Base-by-base conservation (phyloP, 495 filamentous ascomycete genomes). In the Penicillium steckii region DNA sequence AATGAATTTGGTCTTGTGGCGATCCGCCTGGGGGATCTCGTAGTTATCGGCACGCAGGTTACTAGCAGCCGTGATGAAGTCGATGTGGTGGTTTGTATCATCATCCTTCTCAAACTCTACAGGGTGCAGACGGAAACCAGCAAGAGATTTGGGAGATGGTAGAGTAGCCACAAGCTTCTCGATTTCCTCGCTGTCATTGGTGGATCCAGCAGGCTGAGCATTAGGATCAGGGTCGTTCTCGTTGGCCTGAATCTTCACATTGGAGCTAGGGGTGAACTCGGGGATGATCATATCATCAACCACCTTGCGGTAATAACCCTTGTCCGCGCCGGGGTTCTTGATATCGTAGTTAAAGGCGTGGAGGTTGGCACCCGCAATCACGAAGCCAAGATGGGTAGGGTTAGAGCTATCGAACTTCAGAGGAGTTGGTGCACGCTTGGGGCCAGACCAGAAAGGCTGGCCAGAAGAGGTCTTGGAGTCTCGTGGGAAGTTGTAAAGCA, bases 101-200 rank as follows among this genome's bases (percentile, higher is more conserved):
- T 99, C 94, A 61, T 99, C 95, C 78, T 99, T 99, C 76, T 99
- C 95, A 60, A 99, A 99, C 66, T 99, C 95, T 10, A 97, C 95
- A 1, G 91, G 89, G 35, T 81, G 81, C 38, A 99, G 77, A 65
- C 90, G 89, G 79, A 93, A 95, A 10, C 90, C 90, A 25, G 87
- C 85, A 25, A 97, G 74, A 9, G 83, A 79, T 59, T 88, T 91
- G 26, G 93, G 85, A 2, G 86, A 75, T 3, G 95, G 95, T 18
- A 99, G 77, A 42, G 67, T 63, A 2, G 71, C 61, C 8, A 85
- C 74, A 24, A 99, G 80, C 30, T 80, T 77, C 52, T 86, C 72
- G 25, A 97, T 76, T 60, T 90, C 89, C 10, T 81, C 75, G 43
- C 75, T 77, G 64, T 97, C 93, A 58, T 88, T 83, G 53, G 85